Base-by-base conservation (phyloP, 2,329 filamentous ascomycete genomes). In the Colletotrichum sp. region DNA sequence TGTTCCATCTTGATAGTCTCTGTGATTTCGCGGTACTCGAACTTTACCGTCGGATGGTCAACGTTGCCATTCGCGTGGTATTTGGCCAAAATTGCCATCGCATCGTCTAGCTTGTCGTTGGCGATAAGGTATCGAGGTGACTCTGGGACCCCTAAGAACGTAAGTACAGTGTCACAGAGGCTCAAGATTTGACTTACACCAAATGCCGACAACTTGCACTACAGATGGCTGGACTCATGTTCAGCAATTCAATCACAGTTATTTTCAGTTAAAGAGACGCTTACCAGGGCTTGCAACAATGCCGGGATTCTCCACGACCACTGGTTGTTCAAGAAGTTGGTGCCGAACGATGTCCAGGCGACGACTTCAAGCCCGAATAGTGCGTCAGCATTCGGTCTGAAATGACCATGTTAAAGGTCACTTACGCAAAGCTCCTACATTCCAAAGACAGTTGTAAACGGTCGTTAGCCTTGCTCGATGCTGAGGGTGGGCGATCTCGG, bases 11-110 rank as follows among this genome's bases (percentile, higher is more conserved):
- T 83, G 74, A 92, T 85, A 7, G 90, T 91, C 79, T 91, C 89
- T 81, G 88, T 88, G 81, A 92, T 92, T 82, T 92, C 90, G 43
- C 85, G 85, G 82, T 86, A 91, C 79, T 92, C 90, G 79, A 90
- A 89, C 78, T 91, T 88, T 6, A 92, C 91, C 16, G 87, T 88
- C 18, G 87, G 82, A 81, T 91, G 79, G 38, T 82, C 76, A 65
- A 75, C 77, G 77, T 83, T 76, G 43, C 81, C 82, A 62, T 82
- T 81, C 73, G 81, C 81, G 64, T 82, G 81, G 67, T 81, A 82
- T 62, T 79, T 81, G 58, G 82, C 83, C 4, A 87, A 79, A 61
- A 86, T 83, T 0, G 69, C 66, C 5, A 81, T 81, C 10, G 85
- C 85, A 66, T 83, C 58, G 1, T 86, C 84, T n/a, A 81, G 80